phyloP scores from a whole-genome alignment of 192 early-diverging fungal species.

The Linnemannia schmuckeri region DNA sequence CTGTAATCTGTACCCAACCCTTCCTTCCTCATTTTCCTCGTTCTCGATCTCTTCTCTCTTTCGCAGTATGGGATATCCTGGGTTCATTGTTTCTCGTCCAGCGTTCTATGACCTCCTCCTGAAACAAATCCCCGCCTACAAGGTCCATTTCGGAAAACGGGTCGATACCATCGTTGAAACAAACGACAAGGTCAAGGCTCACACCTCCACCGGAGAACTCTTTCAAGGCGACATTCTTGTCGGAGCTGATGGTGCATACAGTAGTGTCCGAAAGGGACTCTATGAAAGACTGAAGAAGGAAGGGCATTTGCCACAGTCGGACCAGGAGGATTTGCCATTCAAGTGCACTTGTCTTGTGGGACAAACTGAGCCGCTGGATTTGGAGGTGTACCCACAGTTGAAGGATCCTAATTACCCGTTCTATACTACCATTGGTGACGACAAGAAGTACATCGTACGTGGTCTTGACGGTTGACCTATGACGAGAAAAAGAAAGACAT shows the following conservation, averaged over 20 bases:
- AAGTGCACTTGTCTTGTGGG: conserved; percentile 18
- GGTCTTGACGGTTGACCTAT: too few species aligned
- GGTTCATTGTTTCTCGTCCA: not conserved
- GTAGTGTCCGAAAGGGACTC: conserved; percentile 16
- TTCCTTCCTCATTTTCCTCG: too few species aligned
- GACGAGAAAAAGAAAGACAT: too few species aligned
- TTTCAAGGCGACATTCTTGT: conserved; percentile 37
- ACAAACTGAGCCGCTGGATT: conserved; percentile 10
- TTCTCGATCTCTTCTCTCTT: not conserved
- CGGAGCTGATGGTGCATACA: conserved; percentile 45
- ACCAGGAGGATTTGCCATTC: not conserved
- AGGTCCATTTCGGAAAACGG: conserved; percentile 28
- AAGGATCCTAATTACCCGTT: not conserved
- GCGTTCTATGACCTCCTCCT: conserved; percentile 5
- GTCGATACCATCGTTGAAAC: not conserved
- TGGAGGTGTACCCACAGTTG: not conserved
- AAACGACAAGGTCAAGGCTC: conserved; percentile 26
- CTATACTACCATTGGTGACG: not conserved
- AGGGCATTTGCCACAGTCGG: not conserved
- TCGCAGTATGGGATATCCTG: not conserved
- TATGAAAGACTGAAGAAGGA: not conserved
- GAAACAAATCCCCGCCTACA: not conserved
- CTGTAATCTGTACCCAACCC: too few species aligned
- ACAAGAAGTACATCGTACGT: conserved; percentile 14
- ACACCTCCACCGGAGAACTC: conserved; percentile 7